Percentiles rank a stretch among this genome's conserved stretches.
Conservation (phyloP, 2,329 filamentous ascomycete genomes). For the Apiospora arundinis region DNA sequence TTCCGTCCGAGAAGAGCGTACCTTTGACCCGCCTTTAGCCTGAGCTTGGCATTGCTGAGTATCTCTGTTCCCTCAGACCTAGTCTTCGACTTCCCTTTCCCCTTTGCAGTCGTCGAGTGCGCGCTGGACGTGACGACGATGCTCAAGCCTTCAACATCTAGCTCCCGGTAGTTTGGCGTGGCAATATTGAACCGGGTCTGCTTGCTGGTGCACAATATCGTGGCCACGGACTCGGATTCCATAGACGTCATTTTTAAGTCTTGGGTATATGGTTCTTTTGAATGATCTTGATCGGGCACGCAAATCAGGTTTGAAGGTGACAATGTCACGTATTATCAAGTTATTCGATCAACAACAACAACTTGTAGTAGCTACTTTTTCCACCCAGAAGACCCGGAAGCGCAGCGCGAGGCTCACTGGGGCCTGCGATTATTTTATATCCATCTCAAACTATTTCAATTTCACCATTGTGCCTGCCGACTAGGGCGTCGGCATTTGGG, state of each 20-base stretch:
- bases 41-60: conserved; percentile 71
- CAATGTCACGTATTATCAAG: not conserved
- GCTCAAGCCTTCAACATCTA: conserved; percentile 75
- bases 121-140: conserved; percentile 62
- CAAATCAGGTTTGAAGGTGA: not conserved
- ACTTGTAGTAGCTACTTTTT: not conserved
- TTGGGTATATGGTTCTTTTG: not conserved
- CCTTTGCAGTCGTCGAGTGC: conserved; percentile 38
- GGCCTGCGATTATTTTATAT: not conserved
- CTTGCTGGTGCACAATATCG: conserved; percentile 68
- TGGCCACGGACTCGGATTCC: conserved; percentile 55
- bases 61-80: conserved; percentile 66
- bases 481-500: not conserved
- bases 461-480: not conserved
- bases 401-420: not conserved
- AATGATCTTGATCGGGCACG: not conserved
- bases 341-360: not conserved
- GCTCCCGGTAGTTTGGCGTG: conserved; percentile 63
- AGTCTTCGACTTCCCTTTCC: conserved; percentile 58
- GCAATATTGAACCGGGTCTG: conserved; percentile 70
- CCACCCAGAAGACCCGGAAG: not conserved
- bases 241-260: conserved; percentile 52
- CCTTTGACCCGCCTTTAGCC: conserved; percentile 73
- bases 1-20: conserved; percentile 84
- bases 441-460: not conserved